Conservation (phyloP, 2,329 filamentous ascomycete genomes). For the Lanzia echinophila region DNA sequence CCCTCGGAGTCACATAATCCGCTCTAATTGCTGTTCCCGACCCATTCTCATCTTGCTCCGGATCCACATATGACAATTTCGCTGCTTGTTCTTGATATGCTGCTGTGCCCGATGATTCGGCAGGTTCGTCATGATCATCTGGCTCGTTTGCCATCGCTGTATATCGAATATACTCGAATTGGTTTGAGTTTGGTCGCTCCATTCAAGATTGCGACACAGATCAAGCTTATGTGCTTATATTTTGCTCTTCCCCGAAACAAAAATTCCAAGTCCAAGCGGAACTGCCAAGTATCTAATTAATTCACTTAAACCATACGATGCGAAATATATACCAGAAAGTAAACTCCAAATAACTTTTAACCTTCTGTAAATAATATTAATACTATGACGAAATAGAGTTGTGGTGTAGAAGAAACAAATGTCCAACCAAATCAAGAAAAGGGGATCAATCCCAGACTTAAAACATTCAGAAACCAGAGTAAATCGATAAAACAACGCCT, state of each 20-base stretch:
- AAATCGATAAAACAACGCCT: too few relatives aligned
- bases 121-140: not conserved
- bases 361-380: too few relatives aligned
- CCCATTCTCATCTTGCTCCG: slow-evolving; percentile 23
- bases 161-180: slow-evolving; percentile 8
- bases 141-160: not conserved
- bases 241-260: not conserved
- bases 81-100: slow-evolving; percentile 54
- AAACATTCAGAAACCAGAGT: too few relatives aligned
- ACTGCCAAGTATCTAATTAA: too few relatives aligned
- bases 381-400: too few relatives aligned
- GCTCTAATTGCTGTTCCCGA: slow-evolving; percentile 52
- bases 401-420: too few relatives aligned
- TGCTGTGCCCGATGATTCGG: slow-evolving; percentile 30
- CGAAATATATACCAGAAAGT: too few relatives aligned
- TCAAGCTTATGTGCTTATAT: not conserved
- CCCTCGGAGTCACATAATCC: slow-evolving; percentile 59
- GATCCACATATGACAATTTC: slow-evolving; percentile 41
- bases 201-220: not conserved
- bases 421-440: too few relatives aligned
- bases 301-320: too few relatives aligned
- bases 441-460: too few relatives aligned
- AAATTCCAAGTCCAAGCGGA: too few relatives aligned
- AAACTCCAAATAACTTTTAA: too few relatives aligned
- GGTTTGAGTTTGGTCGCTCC: not conserved